Evolutionary conservation across 148 eudicot genomes (phyloP), one percentile per base, ranked within the genome.

Genomic region (Bassia scoparia): DNA sequence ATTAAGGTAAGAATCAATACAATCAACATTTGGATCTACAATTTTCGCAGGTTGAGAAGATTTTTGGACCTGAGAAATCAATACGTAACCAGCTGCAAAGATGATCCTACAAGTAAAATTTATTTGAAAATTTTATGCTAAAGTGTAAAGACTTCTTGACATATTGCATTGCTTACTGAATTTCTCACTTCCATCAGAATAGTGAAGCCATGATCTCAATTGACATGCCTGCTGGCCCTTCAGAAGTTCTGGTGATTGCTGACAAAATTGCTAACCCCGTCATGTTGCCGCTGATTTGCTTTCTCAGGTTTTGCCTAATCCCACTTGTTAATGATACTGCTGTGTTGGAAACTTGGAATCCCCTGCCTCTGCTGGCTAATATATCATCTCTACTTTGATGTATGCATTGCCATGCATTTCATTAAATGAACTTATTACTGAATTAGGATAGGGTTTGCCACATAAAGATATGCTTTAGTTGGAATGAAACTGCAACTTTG

Each of bases 171-270:
- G 26, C 73, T 50, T 15, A 61, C 37, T 73, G 74, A 56, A 34
- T 78, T 43, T 34, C 16, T 84, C 61, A 52, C 74, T 38, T 60
- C 48, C 5, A 59, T 75, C 91, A 96, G 99, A 96, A 92, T 77
- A 96, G 97, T 70, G 97, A 96, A 77, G 99, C 99, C 55, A 89
- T 96, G 99, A 87, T 96, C 77, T 92, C 97, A 35, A 96, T 96
- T 80, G 99, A 96, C 83, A 96, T 96, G 99, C 99, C 99, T 68
- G 97, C 99, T 61, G 96, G 99, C 70, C n/a, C 99, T 37, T 96
- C 99, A 49, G 99, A 96, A 83, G 99, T 92, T 61, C 88, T 96
- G 62, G 97, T 96, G 71, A 96, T 96, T 82, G 97, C 97, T 82
- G 99, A 96, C 77, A 84, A 87, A 78, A 82, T 83, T 81, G 87